A percentile compares a stretch with the other conserved stretches of the same genome.
These are phyloP conservation scores for Coriolopsis trogii DNA, from an alignment of 1,284 basidiomycete species.

Conservation along the genomic window DNA sequence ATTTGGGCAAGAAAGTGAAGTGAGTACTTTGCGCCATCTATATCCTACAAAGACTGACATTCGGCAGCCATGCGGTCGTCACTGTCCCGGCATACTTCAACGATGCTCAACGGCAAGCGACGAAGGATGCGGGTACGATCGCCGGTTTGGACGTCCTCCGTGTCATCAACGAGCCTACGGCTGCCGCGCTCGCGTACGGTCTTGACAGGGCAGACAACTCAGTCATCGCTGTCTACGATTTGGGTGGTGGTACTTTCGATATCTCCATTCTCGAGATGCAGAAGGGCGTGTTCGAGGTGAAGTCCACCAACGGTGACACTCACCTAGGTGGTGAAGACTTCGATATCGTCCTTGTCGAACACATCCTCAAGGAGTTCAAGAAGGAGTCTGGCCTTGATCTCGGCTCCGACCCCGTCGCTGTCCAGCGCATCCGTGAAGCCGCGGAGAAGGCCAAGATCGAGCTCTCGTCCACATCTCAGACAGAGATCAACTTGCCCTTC, in stretches of 20 bases:
- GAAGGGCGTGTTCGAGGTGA: conserved; percentile 99
- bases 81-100: conserved; percentile 99
- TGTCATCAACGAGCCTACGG: conserved; percentile 99
- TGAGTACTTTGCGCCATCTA: conserved; percentile 47
- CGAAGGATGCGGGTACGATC: conserved; percentile 96
- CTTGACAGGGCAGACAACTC: conserved; percentile 84
- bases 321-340: conserved; percentile 99
- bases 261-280: conserved; percentile 90
- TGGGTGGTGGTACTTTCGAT: conserved; percentile 9
- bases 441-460: conserved; percentile 99
- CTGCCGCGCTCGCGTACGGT: conserved; percentile 96
- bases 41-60: not conserved
- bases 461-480: conserved; percentile 90
- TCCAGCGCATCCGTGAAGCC: conserved; percentile 98
- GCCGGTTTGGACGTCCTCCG: conserved; percentile 97
- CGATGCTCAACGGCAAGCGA: conserved; percentile 98
- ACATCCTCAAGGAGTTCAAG: conserved; percentile 93
- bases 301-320: conserved; percentile 99
- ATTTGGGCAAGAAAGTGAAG: conserved; percentile 92
- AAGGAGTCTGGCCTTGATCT: conserved; percentile 89
- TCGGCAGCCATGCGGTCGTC: conserved; percentile 74
- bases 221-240: conserved; percentile 94
- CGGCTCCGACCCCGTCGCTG: conserved; percentile 90
- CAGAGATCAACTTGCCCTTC: conserved; percentile 96
- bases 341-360: conserved; percentile 88